phyloP scores from a whole-genome alignment of 2,329 filamentous ascomycete genomes.

The Aspergillus fumigatiaffinis region DNA sequence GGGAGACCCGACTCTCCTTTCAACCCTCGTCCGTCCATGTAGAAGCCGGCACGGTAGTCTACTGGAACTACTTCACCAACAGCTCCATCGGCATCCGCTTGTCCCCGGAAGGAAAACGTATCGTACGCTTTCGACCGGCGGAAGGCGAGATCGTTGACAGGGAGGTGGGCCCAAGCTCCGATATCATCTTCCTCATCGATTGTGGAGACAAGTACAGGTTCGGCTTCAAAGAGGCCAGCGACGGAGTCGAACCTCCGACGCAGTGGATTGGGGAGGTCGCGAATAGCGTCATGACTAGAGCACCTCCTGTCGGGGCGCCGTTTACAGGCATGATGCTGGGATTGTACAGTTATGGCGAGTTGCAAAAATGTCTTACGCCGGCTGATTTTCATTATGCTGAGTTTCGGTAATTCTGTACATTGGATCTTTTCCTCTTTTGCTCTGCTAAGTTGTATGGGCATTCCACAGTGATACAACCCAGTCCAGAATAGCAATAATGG shows the following conservation, averaged over 20 bases:
- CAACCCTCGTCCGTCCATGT: slow-evolving; percentile 39
- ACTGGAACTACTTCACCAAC: slow-evolving; percentile 51
- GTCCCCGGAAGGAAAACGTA: slow-evolving; percentile 11
- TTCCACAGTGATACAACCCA: no score
- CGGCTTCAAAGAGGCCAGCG: slow-evolving; percentile 18
- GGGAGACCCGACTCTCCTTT: slow-evolving; percentile 46
- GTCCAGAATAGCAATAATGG: no score
- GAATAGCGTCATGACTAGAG: slow-evolving; percentile 31
- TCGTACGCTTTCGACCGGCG: slow-evolving; percentile 24
- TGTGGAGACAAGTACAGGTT: slow-evolving; percentile 31
- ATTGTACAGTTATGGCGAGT: slow-evolving; percentile 43
- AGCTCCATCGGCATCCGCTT: slow-evolving; percentile 40
- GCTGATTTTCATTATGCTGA: slow-evolving; percentile 41
- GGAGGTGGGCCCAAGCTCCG: slow-evolving; percentile 7
- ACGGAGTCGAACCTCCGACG: not conserved
- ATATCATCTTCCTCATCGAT: slow-evolving; percentile 26
- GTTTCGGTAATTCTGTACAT: not conserved
- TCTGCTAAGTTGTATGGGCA: no score
- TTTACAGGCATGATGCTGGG: slow-evolving; percentile 48
- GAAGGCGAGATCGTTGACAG: slow-evolving; percentile 15
- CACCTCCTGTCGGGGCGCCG: slow-evolving; percentile 37
- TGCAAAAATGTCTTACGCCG: slow-evolving; percentile 37
- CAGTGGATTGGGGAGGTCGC: slow-evolving; percentile 28
- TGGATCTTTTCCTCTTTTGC: no score
- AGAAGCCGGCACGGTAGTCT: slow-evolving; percentile 53